These are phyloP conservation scores for Penicillium pancosmium DNA, from an alignment of 495 filamentous ascomycete species.

Conservation along the genomic window DNA sequence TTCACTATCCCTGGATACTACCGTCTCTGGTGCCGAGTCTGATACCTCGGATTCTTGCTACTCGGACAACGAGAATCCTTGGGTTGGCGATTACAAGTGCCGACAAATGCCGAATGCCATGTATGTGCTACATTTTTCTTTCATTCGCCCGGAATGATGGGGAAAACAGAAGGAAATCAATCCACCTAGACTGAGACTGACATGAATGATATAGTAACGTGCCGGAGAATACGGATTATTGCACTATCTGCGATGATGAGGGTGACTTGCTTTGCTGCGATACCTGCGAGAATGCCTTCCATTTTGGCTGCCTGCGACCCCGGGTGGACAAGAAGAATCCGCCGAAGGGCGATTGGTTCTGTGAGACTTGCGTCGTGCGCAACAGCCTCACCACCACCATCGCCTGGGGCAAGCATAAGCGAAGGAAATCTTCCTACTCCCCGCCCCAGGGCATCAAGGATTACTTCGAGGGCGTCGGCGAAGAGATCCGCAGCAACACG, in stretches of 20 bases:
- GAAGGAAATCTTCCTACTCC: conserved; percentile 71
- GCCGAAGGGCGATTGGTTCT: conserved; percentile 80
- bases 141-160: neutral
- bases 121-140: conserved; percentile 19
- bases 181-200: conserved; percentile 16
- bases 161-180: neutral
- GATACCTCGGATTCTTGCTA: conserved; percentile 21
- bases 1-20: conserved; percentile 24
- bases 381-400: conserved; percentile 63
- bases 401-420: conserved; percentile 55
- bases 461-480: conserved; percentile 37
- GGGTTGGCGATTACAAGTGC: conserved; percentile 11
- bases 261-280: conserved; percentile 94
- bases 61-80: conserved; percentile 15
- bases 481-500: conserved; percentile 12
- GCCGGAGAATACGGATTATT: conserved; percentile 82
- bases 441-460: conserved; percentile 70
- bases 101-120: conserved; percentile 25
- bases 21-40: conserved; percentile 16
- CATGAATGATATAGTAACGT: conserved; percentile 30
- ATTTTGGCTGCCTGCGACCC: conserved; percentile 83
- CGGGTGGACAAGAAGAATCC: conserved; percentile 64
- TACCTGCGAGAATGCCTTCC: conserved; percentile 82
- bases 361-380: conserved; percentile 67
- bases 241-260: conserved; percentile 75